Percentiles rank a stretch among this genome's conserved stretches.
Evolutionary conservation across 2,329 filamentous ascomycete genomes (phyloP).

Genomic region (Sclerotinia sclerotiorum): DNA sequence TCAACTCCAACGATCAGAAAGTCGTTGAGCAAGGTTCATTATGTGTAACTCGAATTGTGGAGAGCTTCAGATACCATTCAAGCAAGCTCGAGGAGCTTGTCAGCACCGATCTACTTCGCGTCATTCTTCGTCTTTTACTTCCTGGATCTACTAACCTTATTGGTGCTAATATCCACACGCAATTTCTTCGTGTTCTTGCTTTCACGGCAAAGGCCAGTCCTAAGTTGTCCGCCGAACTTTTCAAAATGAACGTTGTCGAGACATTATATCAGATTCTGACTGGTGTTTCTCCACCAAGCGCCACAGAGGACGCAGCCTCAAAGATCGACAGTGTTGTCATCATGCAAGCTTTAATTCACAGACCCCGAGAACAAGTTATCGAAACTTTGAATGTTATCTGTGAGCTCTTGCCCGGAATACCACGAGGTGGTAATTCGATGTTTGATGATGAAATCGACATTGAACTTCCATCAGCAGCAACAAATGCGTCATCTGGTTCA

Average conservation of each 20-base stretch:
- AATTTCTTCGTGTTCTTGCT: slow-evolving; percentile 87
- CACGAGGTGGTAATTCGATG: slow-evolving; percentile 51
- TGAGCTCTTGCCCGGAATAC: slow-evolving; percentile 80
- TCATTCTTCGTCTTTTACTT: slow-evolving; percentile 81
- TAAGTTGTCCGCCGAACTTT: slow-evolving; percentile 79
- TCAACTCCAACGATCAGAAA: slow-evolving; percentile 89
- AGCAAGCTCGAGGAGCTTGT: slow-evolving; percentile 90
- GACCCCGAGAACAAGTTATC: slow-evolving; percentile 91
- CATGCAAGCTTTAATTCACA: slow-evolving; percentile 97
- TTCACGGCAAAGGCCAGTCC: slow-evolving; percentile 90
- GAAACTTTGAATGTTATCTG: slow-evolving; percentile 98
- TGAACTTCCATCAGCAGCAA: slow-evolving; percentile 43
- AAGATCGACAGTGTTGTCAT: slow-evolving; percentile 96
- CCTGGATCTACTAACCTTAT: slow-evolving; percentile 96
- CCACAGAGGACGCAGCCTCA: slow-evolving; percentile 71
- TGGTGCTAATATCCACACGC: slow-evolving; percentile 89
- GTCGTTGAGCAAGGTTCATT: slow-evolving; percentile 96
- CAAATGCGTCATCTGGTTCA: slow-evolving; percentile 46
- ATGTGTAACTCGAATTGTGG: slow-evolving; percentile 92
- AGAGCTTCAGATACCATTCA: slow-evolving; percentile 90
- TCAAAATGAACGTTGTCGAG: slow-evolving; percentile 96
- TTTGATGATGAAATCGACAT: slow-evolving; percentile 49
- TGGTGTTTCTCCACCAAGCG: slow-evolving; percentile 85
- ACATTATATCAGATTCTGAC: slow-evolving; percentile 97
- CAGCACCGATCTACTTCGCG: slow-evolving; percentile 80